A percentile compares a stretch with the other conserved stretches of the same genome.
These are phyloP conservation scores for Acanthochlamys bracteata DNA, from an alignment of 106 monocot species.

Conservation along the genomic window DNA sequence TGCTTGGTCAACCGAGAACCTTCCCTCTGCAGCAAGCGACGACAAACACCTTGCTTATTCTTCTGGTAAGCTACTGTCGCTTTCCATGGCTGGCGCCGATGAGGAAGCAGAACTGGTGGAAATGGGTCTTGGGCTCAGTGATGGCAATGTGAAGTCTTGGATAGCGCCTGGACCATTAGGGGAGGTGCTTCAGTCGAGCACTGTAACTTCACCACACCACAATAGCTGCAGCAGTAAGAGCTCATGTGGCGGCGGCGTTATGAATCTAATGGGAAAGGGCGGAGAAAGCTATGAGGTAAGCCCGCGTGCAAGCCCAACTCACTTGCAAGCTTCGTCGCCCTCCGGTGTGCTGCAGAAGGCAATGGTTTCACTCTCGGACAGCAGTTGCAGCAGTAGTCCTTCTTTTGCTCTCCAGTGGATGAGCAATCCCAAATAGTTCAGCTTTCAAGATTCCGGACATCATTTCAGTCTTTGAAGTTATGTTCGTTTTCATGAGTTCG, in stretches of 20 bases:
- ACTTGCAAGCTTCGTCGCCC: constrained; percentile 19
- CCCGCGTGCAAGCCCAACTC: constrained; percentile 18
- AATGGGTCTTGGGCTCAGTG: constrained; percentile 19
- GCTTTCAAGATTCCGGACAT: neutral
- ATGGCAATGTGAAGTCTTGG: constrained; percentile 21
- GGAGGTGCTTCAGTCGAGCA: constrained; percentile 33
- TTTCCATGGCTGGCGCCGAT: constrained; percentile 20
- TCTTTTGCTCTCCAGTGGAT: constrained; percentile 26
- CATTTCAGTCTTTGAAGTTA: too few species aligned
- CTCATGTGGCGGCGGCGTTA: constrained; percentile 6
- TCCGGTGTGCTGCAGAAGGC: constrained; percentile 33
- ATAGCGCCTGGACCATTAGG: constrained; percentile 32
- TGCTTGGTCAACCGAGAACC: constrained; percentile 34
- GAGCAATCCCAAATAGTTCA: constrained; percentile 11
- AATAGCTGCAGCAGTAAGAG: neutral
- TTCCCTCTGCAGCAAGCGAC: neutral
- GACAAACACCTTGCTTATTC: neutral
- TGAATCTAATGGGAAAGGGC: constrained; percentile 18
- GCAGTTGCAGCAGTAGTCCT: constrained; percentile 31
- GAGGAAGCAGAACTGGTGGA: constrained; percentile 3
- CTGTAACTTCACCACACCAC: neutral
- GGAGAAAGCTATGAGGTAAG: constrained; percentile 14
- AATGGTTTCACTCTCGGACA: constrained; percentile 32
- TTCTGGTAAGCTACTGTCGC: constrained; percentile 16
- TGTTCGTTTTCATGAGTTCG: too few species aligned